Base-by-base conservation (phyloP, 2,329 filamentous ascomycete species). In the Talaromyces amestolkiae region DNA sequence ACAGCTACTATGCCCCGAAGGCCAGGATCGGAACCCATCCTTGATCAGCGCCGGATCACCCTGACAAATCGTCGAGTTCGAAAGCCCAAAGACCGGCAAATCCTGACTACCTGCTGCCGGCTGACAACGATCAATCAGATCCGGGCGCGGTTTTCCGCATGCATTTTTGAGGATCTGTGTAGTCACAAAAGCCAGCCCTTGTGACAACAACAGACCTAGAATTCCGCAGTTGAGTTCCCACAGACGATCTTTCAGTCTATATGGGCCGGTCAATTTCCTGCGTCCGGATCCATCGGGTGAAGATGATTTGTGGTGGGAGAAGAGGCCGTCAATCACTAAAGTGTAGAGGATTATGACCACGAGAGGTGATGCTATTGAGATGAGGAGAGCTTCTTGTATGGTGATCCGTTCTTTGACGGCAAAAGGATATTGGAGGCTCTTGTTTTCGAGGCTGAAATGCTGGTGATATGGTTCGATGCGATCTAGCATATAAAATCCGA, bases 201-300 rank as follows among this genome's bases (percentile, higher is more conserved):
- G 82, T 37, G 83, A 81, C 47, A 87, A 73, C 17, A 84, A 71
- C 65, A 87, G 74, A n/a, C 85, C 85, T 31, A 87, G 72, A 11
- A 87, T 80, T 2, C 85, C 85, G 69, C 85, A 87, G 70, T 87
- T 87, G 70, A 87, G 76, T 73, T 87, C 85, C 85, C 85, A 87
- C n/a, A 87, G 71, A 22, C 85, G 78, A 69, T 86, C 84, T 70
- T 84, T 83, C 69, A 84, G 80, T 45, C 81, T 77, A 70, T 86
- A 85, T 61, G 78, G 82, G 0, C 80, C 77, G 61, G 77, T 78
- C 43, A 80, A 60, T 59, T 75, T 78, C 58, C 76, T 75, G 68
- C 78, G 76, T 59, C 77, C 74, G 10, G 73, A 73, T n/a, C 66
- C 67, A 17, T 76, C 68, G 41, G 75, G 73, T 58, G 79, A 75